These are phyloP conservation scores for Mortierella sp. DNA, from an alignment of 371 early-diverging fungal genomes.

Conservation along the genomic window DNA sequence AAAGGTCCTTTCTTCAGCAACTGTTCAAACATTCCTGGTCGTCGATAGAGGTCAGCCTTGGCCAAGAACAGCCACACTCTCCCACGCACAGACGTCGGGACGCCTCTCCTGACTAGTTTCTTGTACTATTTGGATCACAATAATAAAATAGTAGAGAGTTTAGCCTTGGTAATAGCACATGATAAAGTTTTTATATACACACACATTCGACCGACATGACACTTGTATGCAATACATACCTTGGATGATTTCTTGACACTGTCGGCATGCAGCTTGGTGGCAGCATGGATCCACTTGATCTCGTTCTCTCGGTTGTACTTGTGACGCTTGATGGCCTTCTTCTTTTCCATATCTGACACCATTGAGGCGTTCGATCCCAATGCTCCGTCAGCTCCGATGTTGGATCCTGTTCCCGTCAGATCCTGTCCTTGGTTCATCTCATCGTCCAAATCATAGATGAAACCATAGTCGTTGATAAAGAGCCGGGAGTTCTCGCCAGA, in stretches of 20 bases:
- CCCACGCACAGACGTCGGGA: slow-evolving; percentile 82
- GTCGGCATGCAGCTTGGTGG: slow-evolving; percentile 30
- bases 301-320: slow-evolving; percentile 42
- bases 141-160: not conserved
- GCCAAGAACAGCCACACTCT: slow-evolving; percentile 83
- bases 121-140: slow-evolving; percentile 28
- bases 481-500: slow-evolving; percentile 27
- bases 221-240: not conserved
- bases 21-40: slow-evolving; percentile 61
- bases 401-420: slow-evolving; percentile 47
- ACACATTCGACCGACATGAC: not conserved
- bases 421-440: slow-evolving; percentile 56
- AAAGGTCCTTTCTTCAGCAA: slow-evolving; percentile 48
- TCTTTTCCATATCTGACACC: slow-evolving; percentile 26
- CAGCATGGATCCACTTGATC: slow-evolving; percentile 52
- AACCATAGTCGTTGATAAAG: slow-evolving; percentile 63
- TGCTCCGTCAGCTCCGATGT: slow-evolving; percentile 31
- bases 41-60: slow-evolving; percentile 62
- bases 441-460: slow-evolving; percentile 62
- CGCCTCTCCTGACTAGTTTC: slow-evolving; percentile 80
- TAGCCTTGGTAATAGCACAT: not conserved
- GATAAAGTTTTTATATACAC: not conserved
- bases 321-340: slow-evolving; percentile 20
- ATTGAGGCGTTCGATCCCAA: slow-evolving; percentile 26
- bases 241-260: slow-evolving; percentile 45